Evolutionary conservation across 805 yeast species (phyloP).

Genomic region (Lipomyces spencermartinsiae): DNA sequence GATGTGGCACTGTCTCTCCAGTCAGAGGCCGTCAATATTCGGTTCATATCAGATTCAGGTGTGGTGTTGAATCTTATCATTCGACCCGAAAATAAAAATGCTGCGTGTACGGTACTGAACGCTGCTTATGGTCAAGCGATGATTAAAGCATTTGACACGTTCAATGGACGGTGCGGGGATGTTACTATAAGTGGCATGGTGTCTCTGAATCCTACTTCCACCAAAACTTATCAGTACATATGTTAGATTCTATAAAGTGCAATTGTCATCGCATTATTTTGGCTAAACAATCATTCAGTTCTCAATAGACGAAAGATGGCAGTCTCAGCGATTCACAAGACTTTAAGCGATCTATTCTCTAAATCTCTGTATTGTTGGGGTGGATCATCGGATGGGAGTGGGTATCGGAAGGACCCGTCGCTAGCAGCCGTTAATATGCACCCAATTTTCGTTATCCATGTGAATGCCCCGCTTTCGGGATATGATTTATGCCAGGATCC

Average conservation of each 20-base stretch:
- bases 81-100: neutral
- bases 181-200: constrained; percentile 17
- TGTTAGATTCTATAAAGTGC: constrained; percentile 10
- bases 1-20: constrained; percentile 15
- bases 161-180: neutral
- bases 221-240: constrained; percentile 29
- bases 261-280: neutral
- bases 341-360: constrained; percentile 10
- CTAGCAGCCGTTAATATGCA: neutral
- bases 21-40: constrained; percentile 1
- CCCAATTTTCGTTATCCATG: constrained; percentile 28
- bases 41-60: constrained; percentile 5
- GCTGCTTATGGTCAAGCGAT: constrained; percentile 17
- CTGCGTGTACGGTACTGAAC: neutral
- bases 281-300: constrained; percentile 10
- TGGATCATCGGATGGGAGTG: neutral
- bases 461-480: constrained; percentile 21
- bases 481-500: constrained; percentile 38
- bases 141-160: neutral
- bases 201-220: constrained; percentile 2
- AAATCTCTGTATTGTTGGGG: neutral
- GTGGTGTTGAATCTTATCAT: constrained; percentile 1
- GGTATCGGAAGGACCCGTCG: neutral
- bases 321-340: constrained; percentile 12
- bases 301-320: constrained; percentile 19